Base-by-base conservation (phyloP, 2,329 filamentous ascomycete species). In the Fusarium compactum region DNA sequence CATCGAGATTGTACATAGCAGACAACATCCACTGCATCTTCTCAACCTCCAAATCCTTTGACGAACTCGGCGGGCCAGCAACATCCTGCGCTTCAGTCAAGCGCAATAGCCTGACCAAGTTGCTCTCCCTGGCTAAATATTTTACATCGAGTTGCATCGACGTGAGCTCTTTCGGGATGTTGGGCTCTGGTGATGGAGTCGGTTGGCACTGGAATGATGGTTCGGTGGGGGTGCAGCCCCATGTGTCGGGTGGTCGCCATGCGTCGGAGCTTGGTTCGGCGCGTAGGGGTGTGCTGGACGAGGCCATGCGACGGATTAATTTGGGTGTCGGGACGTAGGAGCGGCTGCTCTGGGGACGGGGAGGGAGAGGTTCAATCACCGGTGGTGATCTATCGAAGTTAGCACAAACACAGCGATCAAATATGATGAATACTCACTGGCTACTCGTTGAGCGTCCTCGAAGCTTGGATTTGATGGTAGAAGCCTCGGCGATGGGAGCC, bases 11-110 rank as follows among this genome's bases (percentile, higher is more conserved):
- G 70, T 85, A 83, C 58, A 92, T 79, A 1, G 84, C 85, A 22
- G 85, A 88, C 43, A 90, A 81, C 80, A 93, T 85, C 89, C 89
- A 90, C 44, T 73, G 69, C 70, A 87, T 87, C 73, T 86, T 88
- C 64, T 87, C 84, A 52, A 87, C 80, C 58, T 87, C 86, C 8
- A 86, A 73, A 57, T 65, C 65, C 16, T 52, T 30, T 3, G 30
- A 55, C 11, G 46, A 54, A 16, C 40, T 43, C 0, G 68, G 68
- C 0, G 68, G 45, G 0, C 12, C 29, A 15, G 25, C 55, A 3
- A 25, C 24, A 8, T 32, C 15, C 2, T 65, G 55, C 2, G 50
- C 48, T 18, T 58, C 67, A 22, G 48, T 58, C 3, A 70, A 18
- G 3, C 67, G 58, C 3, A 71, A n/a, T 0, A 70, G 24, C 7